A percentile compares a stretch with the other conserved stretches of the same genome.
Evolutionary conservation across 257 asterid species (phyloP).

Genomic region (Solanum phureja): DNA sequence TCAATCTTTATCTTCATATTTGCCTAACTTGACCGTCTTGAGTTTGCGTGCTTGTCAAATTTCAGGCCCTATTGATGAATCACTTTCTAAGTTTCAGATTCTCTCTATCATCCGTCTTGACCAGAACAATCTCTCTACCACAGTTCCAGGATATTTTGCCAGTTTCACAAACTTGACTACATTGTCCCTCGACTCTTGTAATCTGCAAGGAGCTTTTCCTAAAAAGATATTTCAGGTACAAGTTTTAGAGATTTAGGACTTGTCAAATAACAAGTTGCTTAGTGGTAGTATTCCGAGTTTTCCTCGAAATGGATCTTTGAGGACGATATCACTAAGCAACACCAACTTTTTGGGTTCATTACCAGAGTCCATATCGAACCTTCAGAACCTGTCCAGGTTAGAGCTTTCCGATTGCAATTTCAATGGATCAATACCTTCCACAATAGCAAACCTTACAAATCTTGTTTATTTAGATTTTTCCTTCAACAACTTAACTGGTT

Average conservation of each 20-base stretch:
- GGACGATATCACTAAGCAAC: not conserved
- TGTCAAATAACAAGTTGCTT: not conserved
- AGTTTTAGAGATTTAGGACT: slow-evolving; percentile 1
- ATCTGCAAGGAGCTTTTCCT: slow-evolving; percentile 32
- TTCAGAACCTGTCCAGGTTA: slow-evolving; percentile 10
- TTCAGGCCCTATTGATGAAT: slow-evolving; percentile 18
- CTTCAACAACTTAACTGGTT: slow-evolving; percentile 13
- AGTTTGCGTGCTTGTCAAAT: slow-evolving; percentile 36
- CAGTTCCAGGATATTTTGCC: slow-evolving; percentile 18
- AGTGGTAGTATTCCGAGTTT: not conserved
- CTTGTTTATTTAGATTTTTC: slow-evolving; percentile 26
- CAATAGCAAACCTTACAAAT: slow-evolving; percentile 9
- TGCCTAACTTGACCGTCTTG: slow-evolving; percentile 28
- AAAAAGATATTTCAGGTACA: slow-evolving; percentile 16
- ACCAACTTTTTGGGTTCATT: slow-evolving; percentile 21
- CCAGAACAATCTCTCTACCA: slow-evolving; percentile 9
- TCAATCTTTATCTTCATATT: slow-evolving; percentile 18
- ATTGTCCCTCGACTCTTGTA: slow-evolving; percentile 22
- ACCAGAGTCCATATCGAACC: slow-evolving; percentile 21
- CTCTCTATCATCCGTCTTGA: slow-evolving; percentile 22
- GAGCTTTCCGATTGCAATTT: slow-evolving; percentile 14
- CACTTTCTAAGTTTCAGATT: slow-evolving; percentile 8
- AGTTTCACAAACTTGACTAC: slow-evolving; percentile 18
- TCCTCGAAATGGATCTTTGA: slow-evolving; percentile 1
- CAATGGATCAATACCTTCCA: slow-evolving; percentile 17